Base-by-base conservation (phyloP, 139 green algal species). In the Chlorella sp. region DNA sequence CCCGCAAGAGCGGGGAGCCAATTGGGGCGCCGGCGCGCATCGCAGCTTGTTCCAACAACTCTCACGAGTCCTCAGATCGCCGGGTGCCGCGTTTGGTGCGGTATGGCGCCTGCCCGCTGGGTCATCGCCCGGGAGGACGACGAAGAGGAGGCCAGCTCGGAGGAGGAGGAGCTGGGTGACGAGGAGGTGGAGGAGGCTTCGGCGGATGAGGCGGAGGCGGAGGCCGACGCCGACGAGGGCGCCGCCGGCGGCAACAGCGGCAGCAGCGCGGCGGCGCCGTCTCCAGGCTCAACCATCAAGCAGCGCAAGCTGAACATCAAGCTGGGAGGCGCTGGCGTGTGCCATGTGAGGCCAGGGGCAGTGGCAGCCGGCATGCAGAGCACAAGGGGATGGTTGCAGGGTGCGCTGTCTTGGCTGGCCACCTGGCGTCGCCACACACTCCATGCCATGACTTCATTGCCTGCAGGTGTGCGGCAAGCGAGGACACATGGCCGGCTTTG, bases 401-500 rank as follows among this genome's bases (percentile, higher is more conserved):
- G 44, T 51, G 44, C 44, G 7, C n/a, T n/a, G n/a, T n/a, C n/a
- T n/a, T n/a, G n/a, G n/a, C n/a, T n/a, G n/a, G 44, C 44, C 44
- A 11, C 44, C 44, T 55, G 7, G 44, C 11, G 44, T 11, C 44
- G 6, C 12, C n/a, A n/a, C n/a, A n/a, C n/a, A n/a, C n/a, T n/a
- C n/a, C n/a, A n/a, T n/a, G n/a, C n/a, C n/a, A n/a, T n/a, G n/a
- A n/a, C n/a, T n/a, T n/a, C n/a, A n/a, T 18, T n/a, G 11, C 1
- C 16, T n/a, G 44, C 82, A 98, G 93, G 95, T 98, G 1, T 98
- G 96, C 72, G 95, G 95, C 32, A 84, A 89, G 65, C 85, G 55
- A 1, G 95, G 91, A 2, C 96, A 98, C 86, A 86, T 82, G n/a
- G 95, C 96, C 1, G 96, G 96, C 55, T 98, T 98, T 86, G 86